A percentile compares a stretch with the other conserved stretches of the same genome.
Evolutionary conservation across 352 stramenopile genomes (phyloP).

Genomic region (Phytophthora idaei): DNA sequence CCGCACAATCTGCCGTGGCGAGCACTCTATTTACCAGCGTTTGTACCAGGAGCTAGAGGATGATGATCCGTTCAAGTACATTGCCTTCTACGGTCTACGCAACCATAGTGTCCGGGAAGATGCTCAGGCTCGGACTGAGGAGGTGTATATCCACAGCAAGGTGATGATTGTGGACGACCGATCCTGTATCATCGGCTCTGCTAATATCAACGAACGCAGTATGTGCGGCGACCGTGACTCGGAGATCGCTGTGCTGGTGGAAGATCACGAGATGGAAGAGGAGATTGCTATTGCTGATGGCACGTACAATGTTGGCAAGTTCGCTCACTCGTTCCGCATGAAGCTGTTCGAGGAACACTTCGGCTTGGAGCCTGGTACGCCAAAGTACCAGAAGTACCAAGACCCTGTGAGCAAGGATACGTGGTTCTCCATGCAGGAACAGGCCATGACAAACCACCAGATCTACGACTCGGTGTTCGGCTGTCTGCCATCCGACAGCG

Average conservation of each 20-base stretch:
- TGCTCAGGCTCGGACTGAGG: conserved; percentile 61
- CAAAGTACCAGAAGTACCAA: conserved; percentile 59
- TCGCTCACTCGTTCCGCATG: conserved; percentile 88
- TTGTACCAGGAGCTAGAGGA: conserved; percentile 77
- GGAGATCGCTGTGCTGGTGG: conserved; percentile 86
- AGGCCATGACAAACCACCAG: conserved; percentile 83
- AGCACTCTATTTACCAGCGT: conserved; percentile 84
- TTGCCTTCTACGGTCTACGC: conserved; percentile 85
- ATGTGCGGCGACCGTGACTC: conserved; percentile 89
- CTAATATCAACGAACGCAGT: conserved; percentile 90
- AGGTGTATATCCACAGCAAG: conserved; percentile 92
- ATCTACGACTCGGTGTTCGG: conserved; percentile 87
- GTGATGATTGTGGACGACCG: conserved; percentile 90
- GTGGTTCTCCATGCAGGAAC: conserved; percentile 87
- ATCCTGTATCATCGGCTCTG: conserved; percentile 79
- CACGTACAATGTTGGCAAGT: conserved; percentile 69
- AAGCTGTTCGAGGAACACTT: conserved; percentile 89
- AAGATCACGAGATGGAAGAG: conserved; percentile 77
- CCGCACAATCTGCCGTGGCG: conserved; percentile 80
- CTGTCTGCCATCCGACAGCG: conserved; percentile 77
- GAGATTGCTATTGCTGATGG: conserved; percentile 51
- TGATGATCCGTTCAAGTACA: conserved; percentile 88
- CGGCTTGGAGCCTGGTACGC: conserved; percentile 52
- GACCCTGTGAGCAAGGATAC: conserved; percentile 66
- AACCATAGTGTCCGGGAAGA: conserved; percentile 54